phyloP scores from a whole-genome alignment of 768 basidiomycete genomes.

The Fomitopsis pulvina region DNA sequence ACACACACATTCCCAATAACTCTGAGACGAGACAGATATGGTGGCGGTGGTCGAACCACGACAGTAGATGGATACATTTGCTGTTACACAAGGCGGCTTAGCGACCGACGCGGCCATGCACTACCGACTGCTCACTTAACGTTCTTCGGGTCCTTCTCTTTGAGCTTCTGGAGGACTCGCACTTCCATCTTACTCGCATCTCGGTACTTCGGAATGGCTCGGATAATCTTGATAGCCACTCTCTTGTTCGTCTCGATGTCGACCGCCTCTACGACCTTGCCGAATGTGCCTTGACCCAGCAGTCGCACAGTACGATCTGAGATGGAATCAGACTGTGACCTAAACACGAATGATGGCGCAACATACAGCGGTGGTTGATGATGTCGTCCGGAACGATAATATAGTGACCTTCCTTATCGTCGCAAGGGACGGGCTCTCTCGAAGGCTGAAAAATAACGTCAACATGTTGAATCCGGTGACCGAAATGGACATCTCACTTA shows the following conservation, averaged over 20 bases:
- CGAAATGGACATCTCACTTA: slow-evolving; percentile 32
- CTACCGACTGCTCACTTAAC: slow-evolving; percentile 57
- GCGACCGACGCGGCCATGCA: slow-evolving; percentile 4
- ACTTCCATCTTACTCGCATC: slow-evolving; percentile 99
- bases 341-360: not conserved
- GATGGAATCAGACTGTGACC: not conserved
- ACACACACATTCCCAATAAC: slow-evolving; percentile 93
- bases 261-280: slow-evolving; percentile 93
- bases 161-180: slow-evolving; percentile 87
- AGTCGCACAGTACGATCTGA: slow-evolving; percentile 82
- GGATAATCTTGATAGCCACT: slow-evolving; percentile 98
- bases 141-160: slow-evolving; percentile 83
- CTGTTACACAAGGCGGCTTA: slow-evolving; percentile 35
- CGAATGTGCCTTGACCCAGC: slow-evolving; percentile 96
- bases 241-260: slow-evolving; percentile 68
- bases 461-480: slow-evolving; percentile 23
- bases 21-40: slow-evolving; percentile 98
- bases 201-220: slow-evolving; percentile 96
- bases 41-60: slow-evolving; percentile 95
- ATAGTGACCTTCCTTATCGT: slow-evolving; percentile 99
- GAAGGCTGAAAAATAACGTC: slow-evolving; percentile 41
- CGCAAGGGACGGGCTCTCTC: slow-evolving; percentile 69
- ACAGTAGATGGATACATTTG: slow-evolving; percentile 94
- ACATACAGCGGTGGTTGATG: slow-evolving; percentile 79
- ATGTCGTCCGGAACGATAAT: slow-evolving; percentile 90